Conservation (phyloP, 345 rosid species). For the Brassica nigra region DNA sequence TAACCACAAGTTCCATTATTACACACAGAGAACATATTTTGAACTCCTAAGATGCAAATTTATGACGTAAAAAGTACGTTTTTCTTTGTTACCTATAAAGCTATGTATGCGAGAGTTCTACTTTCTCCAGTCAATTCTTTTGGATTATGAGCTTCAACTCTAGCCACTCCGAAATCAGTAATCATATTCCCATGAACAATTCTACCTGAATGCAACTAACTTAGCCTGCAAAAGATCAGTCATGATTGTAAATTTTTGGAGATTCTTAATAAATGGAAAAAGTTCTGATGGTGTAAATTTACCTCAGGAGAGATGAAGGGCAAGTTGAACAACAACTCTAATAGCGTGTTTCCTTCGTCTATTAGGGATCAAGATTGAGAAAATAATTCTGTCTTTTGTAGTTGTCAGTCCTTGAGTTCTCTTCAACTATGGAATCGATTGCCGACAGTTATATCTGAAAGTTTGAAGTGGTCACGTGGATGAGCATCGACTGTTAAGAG, state of each 20-base stretch:
- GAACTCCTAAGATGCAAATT: background rate
- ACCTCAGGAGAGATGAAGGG: slow-evolving; percentile 88
- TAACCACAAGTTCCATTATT: slow-evolving; percentile 19
- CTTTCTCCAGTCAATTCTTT: slow-evolving; percentile 98
- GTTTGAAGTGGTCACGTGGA: no score
- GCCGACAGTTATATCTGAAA: no score
- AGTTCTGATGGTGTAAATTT: slow-evolving; percentile 29
- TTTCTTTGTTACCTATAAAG: slow-evolving; percentile 72
- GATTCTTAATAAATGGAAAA: background rate
- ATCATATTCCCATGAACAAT: slow-evolving; percentile 92
- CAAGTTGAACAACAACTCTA: slow-evolving; percentile 80
- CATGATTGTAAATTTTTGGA: slow-evolving; percentile 1
- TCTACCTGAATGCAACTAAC: slow-evolving; percentile 84
- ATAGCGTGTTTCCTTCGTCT: slow-evolving; percentile 74
- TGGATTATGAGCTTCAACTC: slow-evolving; percentile 98
- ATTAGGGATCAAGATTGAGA: slow-evolving; percentile 56
- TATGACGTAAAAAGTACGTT: background rate
- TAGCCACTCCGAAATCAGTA: slow-evolving; percentile 99
- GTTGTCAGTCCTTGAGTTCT: no score
- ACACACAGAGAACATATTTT: background rate
- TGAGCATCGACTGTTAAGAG: no score
- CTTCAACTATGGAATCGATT: no score
- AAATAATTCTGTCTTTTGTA: no score
- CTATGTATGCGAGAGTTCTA: slow-evolving; percentile 97
- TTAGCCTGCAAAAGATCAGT: slow-evolving; percentile 55